Evolutionary conservation across 1,284 basidiomycete species (phyloP), one percentile per base, ranked within the genome.

Genomic region (Mycosarcoma maydis): DNA sequence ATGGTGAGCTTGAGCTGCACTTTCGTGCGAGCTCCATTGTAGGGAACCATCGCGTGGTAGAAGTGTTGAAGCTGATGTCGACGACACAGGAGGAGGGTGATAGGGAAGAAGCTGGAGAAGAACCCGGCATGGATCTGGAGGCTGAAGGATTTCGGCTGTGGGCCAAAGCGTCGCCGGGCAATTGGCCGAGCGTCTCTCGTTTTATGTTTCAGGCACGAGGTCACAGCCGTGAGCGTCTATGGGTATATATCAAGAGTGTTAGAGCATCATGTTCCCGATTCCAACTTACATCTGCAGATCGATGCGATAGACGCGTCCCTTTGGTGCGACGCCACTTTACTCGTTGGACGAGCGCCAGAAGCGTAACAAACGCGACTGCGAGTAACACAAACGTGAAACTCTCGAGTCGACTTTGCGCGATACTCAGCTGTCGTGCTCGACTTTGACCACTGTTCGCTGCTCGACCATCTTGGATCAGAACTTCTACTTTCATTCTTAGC

Each of bases 1-100:
- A 95, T 90, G 3, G 93, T 91, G 42, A 97, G 87, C 66, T 92
- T 94, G 72, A 82, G 82, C 73, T 83, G 78, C 56, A 80, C 74
- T 49, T 73, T 73, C 38, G 76, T 76, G 46, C 75, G 74, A 20
- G 73, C 58, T 17, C 61, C 50, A 36, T 73, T 69, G 73, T 76
- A 80, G 5, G 76, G 75, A 19, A 61, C 62, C 77, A 79, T 79
- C 73, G 75, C 14, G 10, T 8, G 26, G 10, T 14, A 32, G 17
- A 27, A 33, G 30, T 20, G 50, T 24, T 27, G 45, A 4, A 1
- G 22, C 4, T 20, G 39, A 29, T 13, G 43, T 33, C 42, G 48
- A 39, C 3, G n/a, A 42, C 10, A 9, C 37, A 20, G 7, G 17
- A 20, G 17, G 7, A 20, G 36, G 19, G 20, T 14, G 36, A 9